Evolutionary conservation across 208 protist species (phyloP), one percentile per base, ranked within the genome.

Genomic region (Crithidia thermophila): DNA sequence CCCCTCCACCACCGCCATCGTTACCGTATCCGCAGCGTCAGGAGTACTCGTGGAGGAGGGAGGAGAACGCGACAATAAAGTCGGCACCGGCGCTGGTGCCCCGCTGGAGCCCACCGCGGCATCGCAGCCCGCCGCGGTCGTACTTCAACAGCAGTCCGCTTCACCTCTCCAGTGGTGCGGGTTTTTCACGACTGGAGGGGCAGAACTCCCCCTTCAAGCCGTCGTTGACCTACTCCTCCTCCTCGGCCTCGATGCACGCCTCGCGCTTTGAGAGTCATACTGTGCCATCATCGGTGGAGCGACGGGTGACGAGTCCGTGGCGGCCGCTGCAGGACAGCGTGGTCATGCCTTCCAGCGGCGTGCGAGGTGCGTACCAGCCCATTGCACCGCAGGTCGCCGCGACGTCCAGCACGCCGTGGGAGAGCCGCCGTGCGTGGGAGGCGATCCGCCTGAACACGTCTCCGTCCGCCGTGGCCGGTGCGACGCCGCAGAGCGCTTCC

Each of bases 211-310:
- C 39, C 1, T 62, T 74, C 42, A 67, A 57, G 34, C 47, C 59
- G 14, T 56, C 59, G 5, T 23, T 74, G 30, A 67, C 28, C 18
- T 62, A 74, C 43, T 52, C 59, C 16, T 40, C 67, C 14, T 11
- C 5, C 20, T 52, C 42, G 3, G 25, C 5, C 20, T 52, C 42
- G 3, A 23, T 39, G 51, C 39, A 47, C 13, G 31, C 59, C 6
- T 49, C 47, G 1, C 20, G 51, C 11, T 33, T 40, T 0, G 67
- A 34, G 18, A 36, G 34, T 14, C 10, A 8, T 18, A 18, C 13
- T 14, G 21, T 2, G 8, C 14, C 49, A 0, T 31, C 59, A 14
- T 18, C 40, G 8, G 9, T 28, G 0, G n/a, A 36, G 11, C 8
- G 25, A 0, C 46, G 25, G 20, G 25, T 25, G 4, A 37, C 23